Evolutionary conservation across 441 rosid species (phyloP), one percentile per base, ranked within the genome.

Genomic region (Adansonia gregorii): DNA sequence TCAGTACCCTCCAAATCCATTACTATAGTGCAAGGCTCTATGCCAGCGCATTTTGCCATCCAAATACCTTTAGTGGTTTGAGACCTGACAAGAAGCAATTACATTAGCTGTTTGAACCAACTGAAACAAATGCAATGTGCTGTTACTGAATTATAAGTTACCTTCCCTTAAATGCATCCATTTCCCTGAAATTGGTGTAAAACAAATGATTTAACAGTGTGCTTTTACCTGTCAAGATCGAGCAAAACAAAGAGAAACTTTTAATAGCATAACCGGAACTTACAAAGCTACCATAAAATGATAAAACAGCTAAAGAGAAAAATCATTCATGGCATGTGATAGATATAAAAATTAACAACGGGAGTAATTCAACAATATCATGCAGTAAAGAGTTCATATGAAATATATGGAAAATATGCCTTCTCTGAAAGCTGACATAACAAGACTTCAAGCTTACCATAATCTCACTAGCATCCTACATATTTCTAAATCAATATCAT

Each of bases 1-100:
- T 97, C 99, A 3, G 99, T 93, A 70, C 99, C 99, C 91, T 97
- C 99, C 86, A 97, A 87, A 77, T 97, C 99, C 98, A 97, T 97
- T 82, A 93, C 95, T 51, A 97, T 84, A 24, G 99, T 97, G 83
- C 93, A 90, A 52, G 99, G 99, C 81, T 97, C 99, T 80, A 97
- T 92, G 61, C 94, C 98, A 74, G 91, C 88, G 72, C 94, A 95
- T 85, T 84, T 90, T 67, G 98, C 99, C 78, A 93, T 17, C 99
- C 99, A 97, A 77, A 97, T 93, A 72, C 99, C 99, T 84, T 95
- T 97, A 45, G 99, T 97, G 24, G 99, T 97, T 86, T 97, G 99
- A 64, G 94, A 92, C 88, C 99, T 97, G 86, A 81, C 76, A 68
- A 82, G 76, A 83, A 73, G 71, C 35, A 68, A 75, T 64, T 19